Base-by-base conservation (phyloP, 208 protist genomes). In the Crithidia brevicula region DNA sequence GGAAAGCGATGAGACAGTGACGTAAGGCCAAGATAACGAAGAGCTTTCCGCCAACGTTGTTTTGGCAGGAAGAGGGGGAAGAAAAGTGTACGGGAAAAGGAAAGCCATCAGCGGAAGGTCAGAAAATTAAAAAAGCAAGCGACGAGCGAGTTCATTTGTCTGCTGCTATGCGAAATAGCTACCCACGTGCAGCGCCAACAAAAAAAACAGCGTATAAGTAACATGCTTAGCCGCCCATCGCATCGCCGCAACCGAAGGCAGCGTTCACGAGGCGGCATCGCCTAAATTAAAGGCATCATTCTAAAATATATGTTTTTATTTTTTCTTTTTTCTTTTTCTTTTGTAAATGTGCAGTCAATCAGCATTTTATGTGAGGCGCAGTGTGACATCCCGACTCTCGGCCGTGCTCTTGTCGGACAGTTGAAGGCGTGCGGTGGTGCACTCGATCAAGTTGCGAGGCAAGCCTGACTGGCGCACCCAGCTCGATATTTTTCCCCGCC, bases 401-500 rank as follows among this genome's bases (percentile, higher is more conserved):
- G 56, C 40, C 5, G 34, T 34, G 23, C 40, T n/a, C 23, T 40
- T 36, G 25, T 27, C 40, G 11, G 60, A 30, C 22, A 77, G 18
- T 56, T 71, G 57, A 45, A 77, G 63, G 4, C 64, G 71, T 45
- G 22, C 40, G 9, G 63, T 67, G 43, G 51, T 62, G 40, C 53
- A 59, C 31, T 77, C 71, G 40, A 77, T 70, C 13, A 77, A 33
- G 34, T 89, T 85, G 33, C 86, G 82, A 23, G 90, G 85, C 46
- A 95, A 68, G 16, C 73, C 65, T 7, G 87, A 84, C 22, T 69
- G 58, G 18, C 72, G 58, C 53, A 93, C 30, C 50, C 69, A 82
- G n/a, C 31, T 53, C 31, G 75, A 77, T 50, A 96, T 89, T 25
- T 80, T 77, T 47, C 90, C 79, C 13, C 86, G 73, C 52, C 73